A percentile compares a stretch with the other conserved stretches of the same genome.
phyloP scores from a whole-genome alignment of 1,139 yeast species.

The Meyerozyma smithsonii region DNA sequence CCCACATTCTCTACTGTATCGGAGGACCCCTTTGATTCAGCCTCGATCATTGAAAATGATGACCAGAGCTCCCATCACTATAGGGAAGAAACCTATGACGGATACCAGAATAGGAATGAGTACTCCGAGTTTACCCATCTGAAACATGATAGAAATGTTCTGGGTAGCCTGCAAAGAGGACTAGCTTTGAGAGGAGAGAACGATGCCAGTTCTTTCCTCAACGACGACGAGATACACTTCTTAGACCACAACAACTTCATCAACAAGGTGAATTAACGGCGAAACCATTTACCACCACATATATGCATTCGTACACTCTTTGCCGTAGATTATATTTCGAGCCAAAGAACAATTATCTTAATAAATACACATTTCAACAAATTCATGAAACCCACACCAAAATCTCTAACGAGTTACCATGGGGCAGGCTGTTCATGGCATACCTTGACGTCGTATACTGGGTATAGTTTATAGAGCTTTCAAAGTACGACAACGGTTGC shows the following conservation, averaged over 20 bases:
- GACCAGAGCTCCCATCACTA: conserved; percentile 9
- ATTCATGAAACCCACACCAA: too few species aligned
- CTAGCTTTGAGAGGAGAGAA: background rate
- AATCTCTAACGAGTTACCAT: too few species aligned
- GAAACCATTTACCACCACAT: too few species aligned
- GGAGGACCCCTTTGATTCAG: conserved; percentile 4
- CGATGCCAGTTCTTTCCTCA: conserved; percentile 17
- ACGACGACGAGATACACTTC: conserved; percentile 25
- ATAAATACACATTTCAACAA: too few species aligned
- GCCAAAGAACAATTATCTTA: too few species aligned
- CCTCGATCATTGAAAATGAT: conserved; percentile 8
- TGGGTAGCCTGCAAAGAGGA: background rate
- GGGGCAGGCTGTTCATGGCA: too few species aligned
- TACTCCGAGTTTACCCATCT: conserved; percentile 1
- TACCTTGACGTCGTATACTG: too few species aligned
- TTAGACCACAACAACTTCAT: conserved; percentile 20
- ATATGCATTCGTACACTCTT: too few species aligned
- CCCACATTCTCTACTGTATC: background rate
- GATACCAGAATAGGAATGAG: conserved; percentile 9
- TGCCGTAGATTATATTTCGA: too few species aligned
- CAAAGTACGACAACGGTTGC: too few species aligned
- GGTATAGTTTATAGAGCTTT: too few species aligned
- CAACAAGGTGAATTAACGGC: conserved; percentile 6
- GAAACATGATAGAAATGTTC: background rate
- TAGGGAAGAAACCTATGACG: conserved; percentile 17